These are phyloP conservation scores for Astrocystis sublimbata DNA, from an alignment of 495 filamentous ascomycete genomes.

Conservation along the genomic window DNA sequence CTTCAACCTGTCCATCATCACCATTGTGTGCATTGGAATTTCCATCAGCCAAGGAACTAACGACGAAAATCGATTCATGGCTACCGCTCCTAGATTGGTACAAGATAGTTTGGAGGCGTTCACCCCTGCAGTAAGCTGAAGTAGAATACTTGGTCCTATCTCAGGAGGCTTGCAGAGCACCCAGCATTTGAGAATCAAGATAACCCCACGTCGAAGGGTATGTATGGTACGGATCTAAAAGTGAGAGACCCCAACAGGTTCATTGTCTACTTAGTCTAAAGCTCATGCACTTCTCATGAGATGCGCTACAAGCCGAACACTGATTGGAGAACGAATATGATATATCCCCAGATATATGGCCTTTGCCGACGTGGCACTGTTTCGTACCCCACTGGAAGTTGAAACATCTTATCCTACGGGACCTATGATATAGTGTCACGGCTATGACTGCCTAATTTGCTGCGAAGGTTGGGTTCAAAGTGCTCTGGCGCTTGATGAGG, in stretches of 20 bases:
- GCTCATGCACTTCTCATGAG: no score
- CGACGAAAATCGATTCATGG: neutral
- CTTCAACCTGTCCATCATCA: neutral
- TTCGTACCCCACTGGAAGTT: neutral
- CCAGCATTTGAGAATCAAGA: no score
- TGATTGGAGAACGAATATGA: neutral
- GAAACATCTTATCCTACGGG: no score
- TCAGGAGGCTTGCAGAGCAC: no score
- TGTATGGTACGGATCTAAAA: no score
- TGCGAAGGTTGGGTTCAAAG: neutral
- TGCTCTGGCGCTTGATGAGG: neutral
- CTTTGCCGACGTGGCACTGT: neutral
- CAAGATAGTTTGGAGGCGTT: neutral
- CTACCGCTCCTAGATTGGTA: neutral
- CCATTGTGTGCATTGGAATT: neutral
- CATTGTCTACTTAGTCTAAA: no score
- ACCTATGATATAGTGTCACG: neutral
- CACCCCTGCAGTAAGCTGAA: neutral
- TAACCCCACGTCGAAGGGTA: no score
- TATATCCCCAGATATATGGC: neutral
- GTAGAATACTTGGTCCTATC: neutral
- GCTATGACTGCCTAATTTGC: neutral
- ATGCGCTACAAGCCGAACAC: neutral
- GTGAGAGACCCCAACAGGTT: no score
- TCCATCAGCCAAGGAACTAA: neutral